Conservation (phyloP, 2,329 filamentous ascomycete genomes). For the Penicillium sclerotiorum region DNA sequence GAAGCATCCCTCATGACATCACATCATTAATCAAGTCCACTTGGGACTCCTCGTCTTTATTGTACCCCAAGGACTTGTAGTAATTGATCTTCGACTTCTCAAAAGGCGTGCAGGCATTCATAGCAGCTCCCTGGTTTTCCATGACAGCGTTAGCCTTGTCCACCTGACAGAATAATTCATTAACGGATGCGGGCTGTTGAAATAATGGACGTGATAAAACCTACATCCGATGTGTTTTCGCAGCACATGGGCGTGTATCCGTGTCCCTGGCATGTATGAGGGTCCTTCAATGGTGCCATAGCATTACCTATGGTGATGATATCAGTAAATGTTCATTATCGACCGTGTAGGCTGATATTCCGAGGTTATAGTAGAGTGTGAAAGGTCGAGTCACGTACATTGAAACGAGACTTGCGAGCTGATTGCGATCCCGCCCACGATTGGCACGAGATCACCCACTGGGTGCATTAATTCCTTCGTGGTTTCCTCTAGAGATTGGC, state of each 20-base stretch:
- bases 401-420: constrained; percentile 28
- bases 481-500: constrained; percentile 21
- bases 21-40: constrained; percentile 21
- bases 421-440: constrained; percentile 21
- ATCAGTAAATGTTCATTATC: neutral
- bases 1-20: constrained; percentile 13
- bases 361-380: too few species aligned
- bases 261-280: constrained; percentile 18
- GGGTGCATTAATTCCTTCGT: constrained; percentile 17
- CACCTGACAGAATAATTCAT: neutral
- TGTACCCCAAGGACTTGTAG: constrained; percentile 16
- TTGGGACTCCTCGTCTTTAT: constrained; percentile 5
- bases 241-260: constrained; percentile 33
- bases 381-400: constrained; percentile 23
- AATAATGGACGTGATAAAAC: neutral
- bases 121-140: neutral
- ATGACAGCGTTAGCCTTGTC: neutral
- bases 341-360: too few species aligned
- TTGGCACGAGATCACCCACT: constrained; percentile 26
- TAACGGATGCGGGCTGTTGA: neutral
- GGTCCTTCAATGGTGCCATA: constrained; percentile 19
- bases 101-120: constrained; percentile 27
- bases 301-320: constrained; percentile 16
- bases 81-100: constrained; percentile 26
- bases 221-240: constrained; percentile 10